Base-by-base conservation (phyloP, 2,329 filamentous ascomycete genomes). In the Coniochaeta prunicola region DNA sequence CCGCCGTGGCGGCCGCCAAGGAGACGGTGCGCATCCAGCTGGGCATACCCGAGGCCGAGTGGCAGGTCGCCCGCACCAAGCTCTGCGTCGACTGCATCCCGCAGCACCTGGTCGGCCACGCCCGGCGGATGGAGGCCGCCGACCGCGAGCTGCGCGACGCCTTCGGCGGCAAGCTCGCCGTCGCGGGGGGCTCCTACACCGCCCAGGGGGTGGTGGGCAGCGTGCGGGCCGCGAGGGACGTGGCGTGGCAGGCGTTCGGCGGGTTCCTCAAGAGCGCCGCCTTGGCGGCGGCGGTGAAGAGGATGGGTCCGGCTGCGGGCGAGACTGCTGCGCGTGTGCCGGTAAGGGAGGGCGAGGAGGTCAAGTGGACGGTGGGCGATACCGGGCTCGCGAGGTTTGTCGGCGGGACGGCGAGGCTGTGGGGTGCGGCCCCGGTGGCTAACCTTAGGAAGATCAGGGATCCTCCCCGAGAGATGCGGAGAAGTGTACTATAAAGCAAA, bases 51-150 rank as follows among this genome's bases (percentile, higher is more conserved):
- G 75, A 82, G 28, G 86, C 89, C 15, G 10, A n/a, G 0, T 77
- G 78, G 19, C 76, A 85, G 12, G 81, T 82, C 33, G 77, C 85
- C n/a, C 81, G 82, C 34, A 86, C 86, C 17, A 82, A 81, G 59
- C 69, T 83, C 53, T 80, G 80, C 62, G 70, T 77, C 60, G 80
- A 94, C 62, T 96, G 92, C 69, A 94, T 99, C 64, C 93, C 94
- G 12, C 94, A 99, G 74, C 96, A 96, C 71, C 82, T 80, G 0
- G 86, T 96, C 1, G 91, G 91, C 36, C 93, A 97, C 72, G 73
- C 82, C 28, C 71, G 76, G 9, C 80, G 83, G 60, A 84, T 96
- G 76, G 74, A 73, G 24, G 69, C 71, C 1, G 82, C 86, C 1
- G 79, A 87, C 65, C 66, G 73, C 2, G 77, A 86, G 57, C 77